These are phyloP conservation scores for Helicocarpus griseus DNA, from an alignment of 2,329 filamentous ascomycete genomes.

Conservation along the genomic window DNA sequence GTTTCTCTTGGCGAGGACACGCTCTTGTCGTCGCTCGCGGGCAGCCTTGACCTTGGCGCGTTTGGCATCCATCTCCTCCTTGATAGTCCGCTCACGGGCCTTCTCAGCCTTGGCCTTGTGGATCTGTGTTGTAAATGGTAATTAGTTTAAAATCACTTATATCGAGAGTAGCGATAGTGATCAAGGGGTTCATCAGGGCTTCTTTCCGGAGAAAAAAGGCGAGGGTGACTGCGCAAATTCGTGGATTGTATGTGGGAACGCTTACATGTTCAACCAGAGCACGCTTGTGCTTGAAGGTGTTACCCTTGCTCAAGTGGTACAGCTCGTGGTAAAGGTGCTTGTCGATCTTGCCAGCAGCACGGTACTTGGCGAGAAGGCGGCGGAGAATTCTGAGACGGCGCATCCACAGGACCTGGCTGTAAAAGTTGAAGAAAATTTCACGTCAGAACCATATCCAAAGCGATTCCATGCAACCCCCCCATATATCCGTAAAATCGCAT, in stretches of 20 bases:
- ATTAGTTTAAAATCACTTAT: background rate
- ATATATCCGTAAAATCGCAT: background rate
- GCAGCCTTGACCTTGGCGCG: slow-evolving; percentile 99
- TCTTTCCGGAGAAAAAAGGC: background rate
- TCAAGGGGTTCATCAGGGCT: no score
- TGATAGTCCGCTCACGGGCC: slow-evolving; percentile 85
- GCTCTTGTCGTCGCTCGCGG: slow-evolving; percentile 94
- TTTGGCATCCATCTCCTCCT: slow-evolving; percentile 99
- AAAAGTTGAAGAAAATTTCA: slow-evolving; percentile 24
- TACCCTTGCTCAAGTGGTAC: slow-evolving; percentile 99
- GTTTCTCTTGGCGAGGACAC: slow-evolving; percentile 80
- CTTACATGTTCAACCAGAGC: slow-evolving; percentile 99
- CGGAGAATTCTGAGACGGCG: slow-evolving; percentile 98
- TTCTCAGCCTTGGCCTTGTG: slow-evolving; percentile 99
- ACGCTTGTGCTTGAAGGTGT: slow-evolving; percentile 99
- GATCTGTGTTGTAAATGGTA: slow-evolving; percentile 53
- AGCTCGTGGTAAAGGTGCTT: slow-evolving; percentile 99
- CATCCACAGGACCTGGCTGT: slow-evolving; percentile 97
- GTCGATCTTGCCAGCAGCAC: slow-evolving; percentile 99
- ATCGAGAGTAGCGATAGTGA: background rate
- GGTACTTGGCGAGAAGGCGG: slow-evolving; percentile 98
- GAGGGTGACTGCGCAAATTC: background rate
- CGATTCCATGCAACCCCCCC: background rate
- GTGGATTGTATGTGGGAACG: slow-evolving; percentile 12
- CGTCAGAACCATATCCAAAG: slow-evolving; percentile 8